Base-by-base conservation (phyloP, 768 basidiomycete species). In the Termitomyces sp. region DNA sequence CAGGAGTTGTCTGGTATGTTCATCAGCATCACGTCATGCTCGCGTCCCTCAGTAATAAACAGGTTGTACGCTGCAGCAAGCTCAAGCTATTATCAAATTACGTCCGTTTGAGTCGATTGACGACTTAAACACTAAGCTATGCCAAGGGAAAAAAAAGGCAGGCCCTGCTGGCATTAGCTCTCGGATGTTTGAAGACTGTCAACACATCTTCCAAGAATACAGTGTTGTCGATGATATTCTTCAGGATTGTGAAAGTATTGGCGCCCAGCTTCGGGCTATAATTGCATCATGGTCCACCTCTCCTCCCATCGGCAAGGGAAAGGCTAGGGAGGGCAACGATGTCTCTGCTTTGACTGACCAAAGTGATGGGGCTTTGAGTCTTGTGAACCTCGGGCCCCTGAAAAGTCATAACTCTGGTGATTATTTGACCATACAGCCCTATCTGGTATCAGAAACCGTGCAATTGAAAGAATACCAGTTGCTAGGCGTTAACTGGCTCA, bases 401-500 rank as follows among this genome's bases (percentile, higher is more conserved):
- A 73, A 72, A 41, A 70, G 73, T 45, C 71, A 70, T 47, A 76
- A 72, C 48, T 66, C 79, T 32, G 76, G 78, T 54, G 85, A 86
- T 60, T 97, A 89, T 68, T 77, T 98, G 61, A 75, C 81, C 44
- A 70, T 73, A 37, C 94, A 97, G 64, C 97, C 97, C 9, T 71
- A 79, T 12, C 69, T 81, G 30, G 72, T 97, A 9, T 76, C 82
- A 41, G 73, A 84, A 30, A 81, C 79, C 45, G 85, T 95, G 57
- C 78, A 76, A 64, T 76, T 99, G 65, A 99, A 99, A 76, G 95
- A 96, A 63, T 99, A 99, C 70, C 96, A 99, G 71, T 76, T 98
- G 57, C 79, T 98, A 56, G 97, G 97, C n/a, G 80, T 99, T 53
- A 99, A 98, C 69, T 99, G 97, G 97, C 76, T 99, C 61, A 85